These are phyloP conservation scores for Zymoseptoria crescenta DNA, from an alignment of 2,329 filamentous ascomycete species.

Conservation along the genomic window DNA sequence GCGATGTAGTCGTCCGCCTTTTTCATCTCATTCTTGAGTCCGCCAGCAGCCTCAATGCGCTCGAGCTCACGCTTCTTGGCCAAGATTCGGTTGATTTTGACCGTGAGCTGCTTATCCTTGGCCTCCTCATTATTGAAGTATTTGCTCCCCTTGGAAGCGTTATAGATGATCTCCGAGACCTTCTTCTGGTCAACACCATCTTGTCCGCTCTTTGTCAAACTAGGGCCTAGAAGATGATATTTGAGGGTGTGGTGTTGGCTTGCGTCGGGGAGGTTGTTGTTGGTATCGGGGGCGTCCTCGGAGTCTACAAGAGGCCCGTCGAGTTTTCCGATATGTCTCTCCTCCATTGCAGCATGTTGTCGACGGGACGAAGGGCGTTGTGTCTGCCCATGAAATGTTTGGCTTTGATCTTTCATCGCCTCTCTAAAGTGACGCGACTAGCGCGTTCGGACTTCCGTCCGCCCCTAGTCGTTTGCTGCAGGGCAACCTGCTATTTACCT, in stretches of 20 bases:
- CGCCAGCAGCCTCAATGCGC: slow-evolving; percentile 50
- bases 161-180: slow-evolving; percentile 94
- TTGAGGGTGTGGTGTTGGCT: slow-evolving; percentile 62
- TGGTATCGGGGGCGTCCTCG: background rate
- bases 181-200: slow-evolving; percentile 88
- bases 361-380: background rate
- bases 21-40: slow-evolving; percentile 60
- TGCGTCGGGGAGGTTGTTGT: slow-evolving; percentile 7
- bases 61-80: slow-evolving; percentile 68
- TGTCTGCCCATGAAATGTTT: background rate
- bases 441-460: too few relatives aligned
- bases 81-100: slow-evolving; percentile 76
- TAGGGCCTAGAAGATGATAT: slow-evolving; percentile 82
- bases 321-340: background rate
- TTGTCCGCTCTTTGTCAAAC: slow-evolving; percentile 87
- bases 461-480: background rate
- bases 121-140: slow-evolving; percentile 88
- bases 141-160: slow-evolving; percentile 91
- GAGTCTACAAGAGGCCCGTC: background rate
- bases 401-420: background rate
- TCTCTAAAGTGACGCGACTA: background rate
- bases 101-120: slow-evolving; percentile 72
- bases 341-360: background rate
- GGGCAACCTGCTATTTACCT: background rate
- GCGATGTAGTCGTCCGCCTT: slow-evolving; percentile 74